These are phyloP conservation scores for Pseudonectria foliicola DNA, from an alignment of 2,329 filamentous ascomycete genomes.

Conservation along the genomic window DNA sequence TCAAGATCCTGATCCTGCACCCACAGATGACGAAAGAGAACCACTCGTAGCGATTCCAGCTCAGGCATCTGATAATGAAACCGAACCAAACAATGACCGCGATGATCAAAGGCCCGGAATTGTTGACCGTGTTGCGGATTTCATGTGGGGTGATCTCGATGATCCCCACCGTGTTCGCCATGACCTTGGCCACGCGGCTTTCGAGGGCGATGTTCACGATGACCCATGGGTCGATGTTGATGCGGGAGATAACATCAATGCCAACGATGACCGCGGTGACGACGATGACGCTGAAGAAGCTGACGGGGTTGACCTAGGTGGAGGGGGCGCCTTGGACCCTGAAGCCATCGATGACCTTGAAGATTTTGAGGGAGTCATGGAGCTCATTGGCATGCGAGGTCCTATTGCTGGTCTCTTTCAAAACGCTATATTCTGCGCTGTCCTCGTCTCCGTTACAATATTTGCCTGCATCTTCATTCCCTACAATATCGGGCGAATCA, in stretches of 20 bases:
- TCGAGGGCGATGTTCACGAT: constrained; percentile 29
- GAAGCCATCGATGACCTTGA: constrained; percentile 79
- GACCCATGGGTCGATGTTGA: constrained; percentile 34
- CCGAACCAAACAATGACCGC: constrained; percentile 4
- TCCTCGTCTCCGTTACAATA: constrained; percentile 82
- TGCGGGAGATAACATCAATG: constrained; percentile 35
- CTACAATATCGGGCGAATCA: constrained; percentile 83
- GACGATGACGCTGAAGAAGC: constrained; percentile 23
- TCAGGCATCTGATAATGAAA: constrained; percentile 7
- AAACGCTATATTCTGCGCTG: constrained; percentile 88
- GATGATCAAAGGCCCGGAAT: constrained; percentile 16
- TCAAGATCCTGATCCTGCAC: constrained; percentile 7
- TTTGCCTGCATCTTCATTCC: constrained; percentile 82
- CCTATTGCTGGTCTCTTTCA: constrained; percentile 85
- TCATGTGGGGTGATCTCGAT: constrained; percentile 56
- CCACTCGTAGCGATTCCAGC: constrained; percentile 4
- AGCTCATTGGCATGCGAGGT: constrained; percentile 93
- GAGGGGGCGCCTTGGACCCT: constrained; percentile 62
- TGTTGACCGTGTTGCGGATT: constrained; percentile 41
- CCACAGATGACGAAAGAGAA: constrained; percentile 2
- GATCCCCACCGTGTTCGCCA: constrained; percentile 40
- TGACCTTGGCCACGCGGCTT: constrained; percentile 12
- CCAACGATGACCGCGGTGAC: constrained; percentile 17
- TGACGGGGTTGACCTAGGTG: constrained; percentile 56
- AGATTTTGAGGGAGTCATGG: constrained; percentile 92